phyloP scores from a whole-genome alignment of 2,329 filamentous ascomycete species.

The Arthrobotrys conoides region DNA sequence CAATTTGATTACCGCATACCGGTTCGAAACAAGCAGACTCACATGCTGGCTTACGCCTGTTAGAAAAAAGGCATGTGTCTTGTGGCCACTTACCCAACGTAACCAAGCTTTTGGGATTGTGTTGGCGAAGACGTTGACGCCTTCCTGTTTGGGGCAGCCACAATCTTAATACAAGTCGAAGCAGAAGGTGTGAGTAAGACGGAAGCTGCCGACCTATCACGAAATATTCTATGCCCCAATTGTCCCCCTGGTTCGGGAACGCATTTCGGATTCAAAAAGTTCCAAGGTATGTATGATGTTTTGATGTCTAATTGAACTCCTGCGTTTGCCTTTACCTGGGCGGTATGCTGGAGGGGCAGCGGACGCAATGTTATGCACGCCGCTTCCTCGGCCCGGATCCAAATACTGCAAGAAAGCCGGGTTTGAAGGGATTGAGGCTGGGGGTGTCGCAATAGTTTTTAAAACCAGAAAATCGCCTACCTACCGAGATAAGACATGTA shows the following conservation, averaged over 20 bases:
- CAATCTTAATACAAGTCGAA: not conserved
- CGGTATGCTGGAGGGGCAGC: not conserved
- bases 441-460: constrained; percentile 35
- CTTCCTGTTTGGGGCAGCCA: constrained; percentile 29
- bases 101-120: constrained; percentile 36
- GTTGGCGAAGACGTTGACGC: constrained; percentile 38
- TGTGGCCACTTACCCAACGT: not conserved
- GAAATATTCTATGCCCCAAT: constrained; percentile 49
- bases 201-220: constrained; percentile 49
- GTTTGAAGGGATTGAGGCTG: not conserved
- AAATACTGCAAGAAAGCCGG: constrained; percentile 25
- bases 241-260: not conserved
- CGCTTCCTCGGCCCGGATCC: constrained; percentile 13
- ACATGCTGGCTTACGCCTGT: not conserved
- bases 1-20: constrained; percentile 12
- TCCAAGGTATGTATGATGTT: constrained; percentile 15
- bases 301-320: constrained; percentile 17
- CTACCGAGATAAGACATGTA: constrained; percentile 48
- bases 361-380: constrained; percentile 1
- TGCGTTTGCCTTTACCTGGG: constrained; percentile 18
- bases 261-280: constrained; percentile 19
- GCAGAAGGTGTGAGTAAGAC: constrained; percentile 3
- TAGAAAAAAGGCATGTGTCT: constrained; percentile 22
- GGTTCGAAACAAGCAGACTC: not conserved
- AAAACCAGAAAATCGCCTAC: constrained; percentile 32